Conservation (phyloP, 2,329 filamentous ascomycete genomes). For the Colletotrichum echinochloae region DNA sequence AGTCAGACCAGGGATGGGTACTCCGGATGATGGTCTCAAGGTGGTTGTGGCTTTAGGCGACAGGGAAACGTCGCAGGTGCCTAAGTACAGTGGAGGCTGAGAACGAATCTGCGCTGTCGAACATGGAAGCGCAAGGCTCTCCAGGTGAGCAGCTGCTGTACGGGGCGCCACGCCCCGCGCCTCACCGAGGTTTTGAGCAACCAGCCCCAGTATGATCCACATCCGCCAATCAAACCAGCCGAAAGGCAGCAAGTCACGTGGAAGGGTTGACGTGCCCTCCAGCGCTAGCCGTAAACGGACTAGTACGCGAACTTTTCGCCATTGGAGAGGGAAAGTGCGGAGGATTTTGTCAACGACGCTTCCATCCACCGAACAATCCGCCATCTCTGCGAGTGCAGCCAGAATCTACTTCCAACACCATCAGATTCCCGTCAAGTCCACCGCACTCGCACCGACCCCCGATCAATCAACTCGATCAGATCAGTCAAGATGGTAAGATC, state of each 20-base stretch:
- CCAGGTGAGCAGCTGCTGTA: neutral
- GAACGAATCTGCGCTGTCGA: constrained; percentile 26
- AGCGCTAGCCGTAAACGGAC: constrained; percentile 47
- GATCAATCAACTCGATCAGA: constrained; percentile 54
- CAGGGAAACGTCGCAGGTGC: constrained; percentile 22
- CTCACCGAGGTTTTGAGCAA: constrained; percentile 11
- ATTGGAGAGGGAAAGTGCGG: constrained; percentile 17
- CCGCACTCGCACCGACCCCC: constrained; percentile 60
- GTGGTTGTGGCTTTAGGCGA: constrained; percentile 9
- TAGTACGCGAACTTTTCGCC: constrained; percentile 44
- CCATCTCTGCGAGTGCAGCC: constrained; percentile 56
- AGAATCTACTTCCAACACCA: constrained; percentile 61
- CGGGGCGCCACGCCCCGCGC: constrained; percentile 17
- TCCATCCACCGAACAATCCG: constrained; percentile 55
- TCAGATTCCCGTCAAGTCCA: constrained; percentile 66
- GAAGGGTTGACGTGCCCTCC: constrained; percentile 53
- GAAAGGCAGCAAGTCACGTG: constrained; percentile 50
- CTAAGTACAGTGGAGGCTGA: constrained; percentile 9
- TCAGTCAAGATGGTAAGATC: constrained; percentile 77
- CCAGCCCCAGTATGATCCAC: neutral
- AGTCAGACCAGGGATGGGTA: neutral
- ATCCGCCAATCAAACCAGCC: constrained; percentile 6
- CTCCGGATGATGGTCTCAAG: neutral
- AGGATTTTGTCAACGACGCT: constrained; percentile 19
- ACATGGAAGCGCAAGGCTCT: constrained; percentile 2